Percentiles rank a stretch among this genome's conserved stretches.
Conservation (phyloP, 805 yeast species). For the Metschnikowia corniflorae region DNA sequence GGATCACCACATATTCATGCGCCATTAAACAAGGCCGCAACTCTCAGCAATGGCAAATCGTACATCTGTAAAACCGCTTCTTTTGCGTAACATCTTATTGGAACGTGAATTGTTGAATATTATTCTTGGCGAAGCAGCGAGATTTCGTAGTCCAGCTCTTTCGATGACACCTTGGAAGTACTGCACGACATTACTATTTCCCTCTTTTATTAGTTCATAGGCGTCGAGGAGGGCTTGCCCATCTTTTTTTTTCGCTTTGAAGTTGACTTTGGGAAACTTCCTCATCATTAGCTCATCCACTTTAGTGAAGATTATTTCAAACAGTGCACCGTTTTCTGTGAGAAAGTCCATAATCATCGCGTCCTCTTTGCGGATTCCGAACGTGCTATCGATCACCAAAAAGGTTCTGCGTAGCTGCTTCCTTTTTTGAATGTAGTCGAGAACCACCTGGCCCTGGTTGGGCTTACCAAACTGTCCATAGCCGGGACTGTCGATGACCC, state of each 20-base stretch:
- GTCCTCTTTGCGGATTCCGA: constrained; percentile 61
- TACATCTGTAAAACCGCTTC: constrained; percentile 55
- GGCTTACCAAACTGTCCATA: constrained; percentile 70
- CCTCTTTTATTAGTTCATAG: constrained; percentile 15
- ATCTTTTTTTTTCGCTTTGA: constrained; percentile 9
- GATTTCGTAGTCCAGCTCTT: constrained; percentile 29
- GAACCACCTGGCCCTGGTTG: constrained; percentile 66
- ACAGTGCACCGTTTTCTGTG: constrained; percentile 54
- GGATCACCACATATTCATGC: no score
- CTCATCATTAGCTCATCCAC: constrained; percentile 51
- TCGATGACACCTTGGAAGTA: constrained; percentile 37
- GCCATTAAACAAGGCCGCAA: constrained; percentile 42
- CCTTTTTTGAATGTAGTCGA: constrained; percentile 58
- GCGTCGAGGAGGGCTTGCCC: constrained; percentile 4
- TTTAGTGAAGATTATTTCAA: constrained; percentile 75
- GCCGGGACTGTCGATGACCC: constrained; percentile 86
- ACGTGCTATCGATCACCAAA: constrained; percentile 56
- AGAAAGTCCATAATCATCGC: constrained; percentile 47
- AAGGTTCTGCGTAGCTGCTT: constrained; percentile 54
- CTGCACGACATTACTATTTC: constrained; percentile 25
- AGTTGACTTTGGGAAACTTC: constrained; percentile 19
- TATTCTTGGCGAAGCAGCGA: constrained; percentile 40
- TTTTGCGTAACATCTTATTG: constrained; percentile 28
- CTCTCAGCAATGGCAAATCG: constrained; percentile 50
- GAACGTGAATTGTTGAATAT: constrained; percentile 52